phyloP scores from a whole-genome alignment of 805 yeast species.

The Hanseniaspora thailandica region DNA sequence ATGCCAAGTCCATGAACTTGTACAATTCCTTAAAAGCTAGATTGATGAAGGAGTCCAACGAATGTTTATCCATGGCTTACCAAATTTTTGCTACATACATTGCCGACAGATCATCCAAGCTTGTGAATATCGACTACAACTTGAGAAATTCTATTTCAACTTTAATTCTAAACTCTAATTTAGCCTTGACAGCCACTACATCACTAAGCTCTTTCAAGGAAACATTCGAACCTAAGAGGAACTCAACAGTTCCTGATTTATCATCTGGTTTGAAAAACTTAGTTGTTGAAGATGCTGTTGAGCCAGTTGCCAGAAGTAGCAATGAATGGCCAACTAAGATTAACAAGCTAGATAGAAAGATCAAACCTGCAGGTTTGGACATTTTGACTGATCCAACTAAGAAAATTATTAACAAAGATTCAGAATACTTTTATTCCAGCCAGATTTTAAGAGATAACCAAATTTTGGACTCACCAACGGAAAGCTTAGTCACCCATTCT shows the following conservation, averaged over 20 bases:
- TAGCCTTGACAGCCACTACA: conserved; percentile 23
- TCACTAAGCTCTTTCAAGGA: background rate
- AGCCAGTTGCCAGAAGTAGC: background rate
- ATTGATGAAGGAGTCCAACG: conserved; percentile 37
- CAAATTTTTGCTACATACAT: conserved; percentile 56
- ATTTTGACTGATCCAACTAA: background rate
- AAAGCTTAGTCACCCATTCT: conserved; percentile 27
- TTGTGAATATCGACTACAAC: conserved; percentile 53
- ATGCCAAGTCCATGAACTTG: conserved; percentile 11
- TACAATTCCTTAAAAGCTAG: conserved; percentile 30
- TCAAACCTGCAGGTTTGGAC: background rate
- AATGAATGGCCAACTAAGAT: background rate
- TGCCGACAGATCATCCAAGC: conserved; percentile 53
- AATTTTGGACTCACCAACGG: conserved; percentile 26
- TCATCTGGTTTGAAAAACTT: background rate
- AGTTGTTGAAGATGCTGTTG: background rate
- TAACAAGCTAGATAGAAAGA: background rate
- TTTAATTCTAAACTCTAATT: conserved; percentile 32
- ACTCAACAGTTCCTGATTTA: no score
- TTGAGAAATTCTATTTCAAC: conserved; percentile 36
- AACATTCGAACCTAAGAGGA: background rate
- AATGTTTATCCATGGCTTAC: conserved; percentile 50
- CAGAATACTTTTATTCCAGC: background rate
- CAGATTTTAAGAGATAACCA: background rate
- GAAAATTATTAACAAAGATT: background rate